Base-by-base conservation (phyloP, 108 stramenopile genomes). In the Poteriospumella lacustris region DNA sequence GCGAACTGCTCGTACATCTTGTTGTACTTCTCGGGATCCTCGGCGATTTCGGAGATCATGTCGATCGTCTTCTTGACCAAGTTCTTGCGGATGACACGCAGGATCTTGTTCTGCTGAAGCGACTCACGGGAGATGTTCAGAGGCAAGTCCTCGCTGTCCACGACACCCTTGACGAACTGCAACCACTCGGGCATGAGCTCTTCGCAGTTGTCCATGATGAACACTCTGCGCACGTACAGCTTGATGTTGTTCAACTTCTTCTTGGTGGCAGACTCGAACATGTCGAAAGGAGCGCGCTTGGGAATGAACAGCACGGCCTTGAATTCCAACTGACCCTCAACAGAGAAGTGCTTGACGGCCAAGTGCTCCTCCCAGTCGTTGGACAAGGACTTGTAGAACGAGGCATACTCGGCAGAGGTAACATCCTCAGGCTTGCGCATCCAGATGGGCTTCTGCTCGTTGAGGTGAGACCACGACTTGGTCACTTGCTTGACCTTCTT, bases 181-280 rank as follows among this genome's bases (percentile, higher is more conserved):
- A 99, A 89, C 93, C 94, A 99, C 87, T 99, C 99, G 43, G 99
- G 99, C 99, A 99, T 98, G 80, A 99, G 76, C 79, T 99, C 99
- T 87, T 99, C 96, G 84, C 99, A 98, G 90, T 99, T 97, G 91
- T 99, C 99, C 97, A 98, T 98, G 93, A 99, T 99, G 89, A 99
- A 99, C 68, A 99, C 99, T 75, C 99, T 91, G 77, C 99, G 93
- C 80, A 99, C 99, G 86, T 99, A 99, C 36, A 99, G 86, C 96
- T 99, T 99, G 93, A 99, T 98, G 90, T 97, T 91, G 91, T 99
- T 99, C 89, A 82, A 88, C 94, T 98, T 98, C 92, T 98, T 98
- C 94, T 97, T 97, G 82, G 85, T 84, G 43, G 95, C 96, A 42
- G 95, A 95, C 86, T 99, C 99, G 81, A 99, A 99, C 97, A 97